These are phyloP conservation scores for Talaromyces sp. DNA, from an alignment of 2,329 filamentous ascomycete genomes.

Conservation along the genomic window DNA sequence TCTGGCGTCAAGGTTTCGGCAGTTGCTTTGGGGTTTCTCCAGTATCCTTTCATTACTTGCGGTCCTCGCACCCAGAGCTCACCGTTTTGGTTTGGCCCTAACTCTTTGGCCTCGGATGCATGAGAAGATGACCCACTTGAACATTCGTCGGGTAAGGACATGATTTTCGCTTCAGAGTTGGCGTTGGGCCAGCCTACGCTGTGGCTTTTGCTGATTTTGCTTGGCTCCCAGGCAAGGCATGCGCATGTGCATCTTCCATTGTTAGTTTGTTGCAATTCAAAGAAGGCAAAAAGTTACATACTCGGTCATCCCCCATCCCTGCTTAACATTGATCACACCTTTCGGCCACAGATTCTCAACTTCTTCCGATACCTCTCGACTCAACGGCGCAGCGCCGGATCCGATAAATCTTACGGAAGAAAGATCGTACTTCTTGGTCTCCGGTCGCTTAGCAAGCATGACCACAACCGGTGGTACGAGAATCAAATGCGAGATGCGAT, in stretches of 20 bases:
- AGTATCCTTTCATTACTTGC: conserved; percentile 73
- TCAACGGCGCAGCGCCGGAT: conserved; percentile 70
- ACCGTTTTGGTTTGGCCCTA: conserved; percentile 49
- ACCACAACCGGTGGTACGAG: conserved; percentile 75
- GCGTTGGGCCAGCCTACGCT: conserved; percentile 63
- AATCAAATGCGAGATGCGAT: conserved; percentile 63
- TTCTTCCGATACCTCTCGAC: conserved; percentile 47
- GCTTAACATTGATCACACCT: conserved; percentile 54
- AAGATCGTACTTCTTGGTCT: conserved; percentile 64
- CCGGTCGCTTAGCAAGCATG: conserved; percentile 67
- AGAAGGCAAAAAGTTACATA: background rate
- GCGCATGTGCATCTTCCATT: conserved; percentile 69
- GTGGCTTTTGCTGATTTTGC: conserved; percentile 37
- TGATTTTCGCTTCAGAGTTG: conserved; percentile 66
- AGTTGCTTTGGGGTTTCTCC: conserved; percentile 67
- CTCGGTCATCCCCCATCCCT: conserved; percentile 68
- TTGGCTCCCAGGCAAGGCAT: conserved; percentile 61
- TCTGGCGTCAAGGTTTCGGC: conserved; percentile 58
- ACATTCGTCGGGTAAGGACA: conserved; percentile 40
- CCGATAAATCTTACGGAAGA: conserved; percentile 59
- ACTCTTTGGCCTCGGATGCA: conserved; percentile 2
- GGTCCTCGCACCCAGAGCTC: conserved; percentile 72
- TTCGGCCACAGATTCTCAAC: conserved; percentile 56
- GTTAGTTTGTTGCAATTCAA: conserved; percentile 63
- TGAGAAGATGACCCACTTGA: background rate